These are phyloP conservation scores for Suillus spraguei DNA, from an alignment of 768 basidiomycete species.

Conservation along the genomic window DNA sequence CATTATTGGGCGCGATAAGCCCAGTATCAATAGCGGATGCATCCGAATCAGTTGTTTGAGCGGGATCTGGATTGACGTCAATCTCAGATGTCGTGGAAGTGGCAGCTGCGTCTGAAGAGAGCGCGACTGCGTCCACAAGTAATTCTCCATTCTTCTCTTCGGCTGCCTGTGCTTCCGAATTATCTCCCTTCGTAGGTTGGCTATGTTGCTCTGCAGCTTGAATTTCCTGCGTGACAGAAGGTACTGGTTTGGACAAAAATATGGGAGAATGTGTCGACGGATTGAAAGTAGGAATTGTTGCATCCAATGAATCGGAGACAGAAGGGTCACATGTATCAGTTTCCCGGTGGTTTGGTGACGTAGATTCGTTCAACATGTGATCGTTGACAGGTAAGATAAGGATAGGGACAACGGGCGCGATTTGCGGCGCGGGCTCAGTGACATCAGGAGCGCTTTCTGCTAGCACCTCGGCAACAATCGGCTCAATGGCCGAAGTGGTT, in stretches of 20 bases:
- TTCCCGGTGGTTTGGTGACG: slow-evolving; percentile 7
- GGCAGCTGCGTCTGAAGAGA: background rate
- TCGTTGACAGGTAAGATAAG: slow-evolving; percentile 45
- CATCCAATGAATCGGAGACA: slow-evolving; percentile 9
- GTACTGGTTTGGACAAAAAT: slow-evolving; percentile 9
- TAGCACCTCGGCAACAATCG: slow-evolving; percentile 11
- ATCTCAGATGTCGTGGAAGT: background rate
- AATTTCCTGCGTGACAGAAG: background rate
- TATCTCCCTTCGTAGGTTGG: background rate
- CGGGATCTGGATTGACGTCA: background rate
- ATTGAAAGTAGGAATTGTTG: background rate
- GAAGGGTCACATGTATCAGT: background rate
- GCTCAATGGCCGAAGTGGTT: slow-evolving; percentile 23
- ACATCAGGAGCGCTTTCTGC: slow-evolving; percentile 7
- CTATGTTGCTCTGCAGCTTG: slow-evolving; percentile 1
- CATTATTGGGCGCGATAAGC: background rate
- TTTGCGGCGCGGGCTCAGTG: slow-evolving; percentile 17
- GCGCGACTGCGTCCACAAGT: background rate
- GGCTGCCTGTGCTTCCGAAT: background rate
- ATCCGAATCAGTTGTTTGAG: background rate
- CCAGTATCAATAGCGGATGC: background rate
- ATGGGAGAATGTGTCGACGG: slow-evolving; percentile 27
- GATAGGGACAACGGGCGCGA: slow-evolving; percentile 38
- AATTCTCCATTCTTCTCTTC: slow-evolving; percentile 5
- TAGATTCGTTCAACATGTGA: slow-evolving; percentile 32